These are phyloP conservation scores for Alnus glutinosa DNA, from an alignment of 306 rosid species.

Conservation along the genomic window DNA sequence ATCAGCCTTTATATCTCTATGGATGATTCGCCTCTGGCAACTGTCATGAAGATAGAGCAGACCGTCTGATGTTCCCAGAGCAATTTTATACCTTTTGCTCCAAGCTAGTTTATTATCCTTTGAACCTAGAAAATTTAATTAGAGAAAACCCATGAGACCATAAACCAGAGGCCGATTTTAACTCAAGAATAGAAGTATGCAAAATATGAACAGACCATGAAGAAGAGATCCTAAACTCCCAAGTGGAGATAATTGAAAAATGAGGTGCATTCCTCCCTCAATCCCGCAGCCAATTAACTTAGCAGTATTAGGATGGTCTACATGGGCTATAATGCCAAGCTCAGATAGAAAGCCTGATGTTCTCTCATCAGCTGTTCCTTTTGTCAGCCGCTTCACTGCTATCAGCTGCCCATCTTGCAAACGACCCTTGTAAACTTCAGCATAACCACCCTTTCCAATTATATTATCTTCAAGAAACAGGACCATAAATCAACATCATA, in stretches of 20 bases:
- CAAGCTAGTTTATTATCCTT: constrained; percentile 50
- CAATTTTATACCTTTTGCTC: constrained; percentile 68
- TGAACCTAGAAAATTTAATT: constrained; percentile 43
- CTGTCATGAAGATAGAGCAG: constrained; percentile 74
- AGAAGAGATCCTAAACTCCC: constrained; percentile 83
- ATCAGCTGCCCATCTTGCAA: constrained; percentile 63
- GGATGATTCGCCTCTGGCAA: constrained; percentile 72
- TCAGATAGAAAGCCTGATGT: constrained; percentile 66
- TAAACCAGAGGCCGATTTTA: constrained; percentile 13
- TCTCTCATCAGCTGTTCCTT: constrained; percentile 59
- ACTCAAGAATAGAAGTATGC: constrained; percentile 11
- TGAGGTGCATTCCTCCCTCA: constrained; percentile 72
- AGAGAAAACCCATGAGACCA: constrained; percentile 13
- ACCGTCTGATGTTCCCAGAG: constrained; percentile 71
- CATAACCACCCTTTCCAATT: constrained; percentile 82
- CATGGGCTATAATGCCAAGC: constrained; percentile 69
- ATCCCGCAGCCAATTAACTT: constrained; percentile 72
- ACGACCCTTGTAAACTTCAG: constrained; percentile 70
- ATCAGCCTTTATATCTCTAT: constrained; percentile 79
- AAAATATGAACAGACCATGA: constrained; percentile 52
- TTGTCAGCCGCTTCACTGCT: constrained; percentile 63
- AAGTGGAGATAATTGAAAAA: constrained; percentile 59
- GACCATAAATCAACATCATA: constrained; percentile 13
- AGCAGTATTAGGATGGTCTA: constrained; percentile 74
- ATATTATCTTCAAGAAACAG: constrained; percentile 47